phyloP scores from a whole-genome alignment of 2,329 filamentous ascomycete genomes.

The Alternaria rosae region DNA sequence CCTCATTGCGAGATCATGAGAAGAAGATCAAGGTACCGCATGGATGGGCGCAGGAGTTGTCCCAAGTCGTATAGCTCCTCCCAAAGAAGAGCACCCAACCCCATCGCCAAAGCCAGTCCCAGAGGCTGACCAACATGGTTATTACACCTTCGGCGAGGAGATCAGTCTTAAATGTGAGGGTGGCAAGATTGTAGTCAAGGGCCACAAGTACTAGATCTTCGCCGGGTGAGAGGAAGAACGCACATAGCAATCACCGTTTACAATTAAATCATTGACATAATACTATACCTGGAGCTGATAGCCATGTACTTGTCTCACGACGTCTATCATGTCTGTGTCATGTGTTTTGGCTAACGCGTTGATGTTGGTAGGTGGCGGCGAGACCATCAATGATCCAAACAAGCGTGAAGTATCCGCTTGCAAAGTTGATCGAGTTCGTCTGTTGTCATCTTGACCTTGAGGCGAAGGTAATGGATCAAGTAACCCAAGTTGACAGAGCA shows the following conservation, averaged over 20 bases:
- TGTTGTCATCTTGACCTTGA: neutral
- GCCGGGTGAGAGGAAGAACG: neutral
- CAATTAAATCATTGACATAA: neutral
- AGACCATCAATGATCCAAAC: neutral
- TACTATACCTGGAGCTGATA: neutral
- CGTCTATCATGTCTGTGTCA: neutral
- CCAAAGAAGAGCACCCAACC: neutral
- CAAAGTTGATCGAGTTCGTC: neutral
- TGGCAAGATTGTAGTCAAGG: conserved; percentile 19
- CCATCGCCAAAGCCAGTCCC: neutral
- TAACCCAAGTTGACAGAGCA: neutral
- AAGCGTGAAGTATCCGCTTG: neutral
- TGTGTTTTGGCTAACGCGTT: neutral
- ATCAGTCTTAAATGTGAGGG: conserved; percentile 23
- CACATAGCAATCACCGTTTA: neutral
- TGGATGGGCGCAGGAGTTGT: too few relatives aligned
- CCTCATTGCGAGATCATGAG: too few relatives aligned
- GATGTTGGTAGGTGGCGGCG: neutral
- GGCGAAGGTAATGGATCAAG: neutral
- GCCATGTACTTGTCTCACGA: neutral
- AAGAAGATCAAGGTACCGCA: too few relatives aligned
- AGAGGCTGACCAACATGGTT: conserved; percentile 5
- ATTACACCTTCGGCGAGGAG: conserved; percentile 21
- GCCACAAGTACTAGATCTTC: conserved; percentile 1
- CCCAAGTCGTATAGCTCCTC: too few relatives aligned